phyloP scores from a whole-genome alignment of 2,329 filamentous ascomycete species.

The Penicillium thymicola region DNA sequence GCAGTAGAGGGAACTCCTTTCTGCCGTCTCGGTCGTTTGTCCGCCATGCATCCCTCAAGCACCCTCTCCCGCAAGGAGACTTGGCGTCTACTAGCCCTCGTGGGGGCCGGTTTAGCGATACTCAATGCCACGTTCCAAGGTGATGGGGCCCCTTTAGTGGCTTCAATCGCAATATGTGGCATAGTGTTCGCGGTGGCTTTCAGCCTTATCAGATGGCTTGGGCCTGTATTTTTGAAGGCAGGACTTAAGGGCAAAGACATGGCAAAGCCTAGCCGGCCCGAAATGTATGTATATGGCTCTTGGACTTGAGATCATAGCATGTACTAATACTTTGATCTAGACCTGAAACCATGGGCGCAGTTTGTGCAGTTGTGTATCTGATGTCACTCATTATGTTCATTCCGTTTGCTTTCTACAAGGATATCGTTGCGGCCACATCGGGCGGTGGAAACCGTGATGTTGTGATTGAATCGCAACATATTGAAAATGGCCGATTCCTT shows the following conservation, averaged over 20 bases:
- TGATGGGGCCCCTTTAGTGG: slow-evolving; percentile 84
- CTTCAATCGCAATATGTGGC: slow-evolving; percentile 80
- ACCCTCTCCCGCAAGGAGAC: slow-evolving; percentile 53
- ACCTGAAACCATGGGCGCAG: slow-evolving; percentile 92
- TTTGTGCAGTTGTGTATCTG: slow-evolving; percentile 90
- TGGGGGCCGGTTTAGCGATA: slow-evolving; percentile 67
- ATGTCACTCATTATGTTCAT: slow-evolving; percentile 87
- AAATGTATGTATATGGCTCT: slow-evolving; percentile 58
- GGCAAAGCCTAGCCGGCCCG: slow-evolving; percentile 69
- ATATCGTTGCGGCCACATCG: slow-evolving; percentile 91
- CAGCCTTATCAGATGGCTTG: slow-evolving; percentile 89
- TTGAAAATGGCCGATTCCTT: slow-evolving; percentile 78
- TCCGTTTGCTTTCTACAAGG: slow-evolving; percentile 96
- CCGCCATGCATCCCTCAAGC: slow-evolving; percentile 33
- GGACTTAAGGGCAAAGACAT: slow-evolving; percentile 89
- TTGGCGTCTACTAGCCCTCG: slow-evolving; percentile 60
- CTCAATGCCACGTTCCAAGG: slow-evolving; percentile 75
- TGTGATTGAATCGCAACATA: slow-evolving; percentile 67
- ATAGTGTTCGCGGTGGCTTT: slow-evolving; percentile 80
- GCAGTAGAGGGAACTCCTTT: not conserved
- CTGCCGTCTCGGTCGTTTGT: not conserved
- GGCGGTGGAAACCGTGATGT: slow-evolving; percentile 90
- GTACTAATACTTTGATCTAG: slow-evolving; percentile 38
- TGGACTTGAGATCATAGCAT: not conserved
- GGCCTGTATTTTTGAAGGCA: slow-evolving; percentile 79